These are phyloP conservation scores for Venturia nashicola DNA, from an alignment of 2,329 filamentous ascomycete genomes.

Conservation along the genomic window DNA sequence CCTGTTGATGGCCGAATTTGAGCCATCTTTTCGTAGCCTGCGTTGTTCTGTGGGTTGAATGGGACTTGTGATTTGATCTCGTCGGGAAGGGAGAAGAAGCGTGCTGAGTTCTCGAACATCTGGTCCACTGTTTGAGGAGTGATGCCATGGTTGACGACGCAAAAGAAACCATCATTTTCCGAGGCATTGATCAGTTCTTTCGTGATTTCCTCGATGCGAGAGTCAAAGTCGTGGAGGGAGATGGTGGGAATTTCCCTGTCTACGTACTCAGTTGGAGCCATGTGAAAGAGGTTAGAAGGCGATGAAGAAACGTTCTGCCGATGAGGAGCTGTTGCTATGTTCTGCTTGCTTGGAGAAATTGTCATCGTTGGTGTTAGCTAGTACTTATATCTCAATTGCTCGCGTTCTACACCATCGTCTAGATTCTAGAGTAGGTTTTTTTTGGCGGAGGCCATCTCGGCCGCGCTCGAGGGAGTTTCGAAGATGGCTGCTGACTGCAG, in stretches of 20 bases:
- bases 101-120: slow-evolving; percentile 38
- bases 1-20: slow-evolving; percentile 50
- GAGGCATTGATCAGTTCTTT: slow-evolving; percentile 39
- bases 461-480: neutral
- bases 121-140: slow-evolving; percentile 34
- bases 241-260: slow-evolving; percentile 21
- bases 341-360: neutral
- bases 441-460: neutral
- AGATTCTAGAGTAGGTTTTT: neutral
- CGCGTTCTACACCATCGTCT: neutral
- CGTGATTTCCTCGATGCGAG: slow-evolving; percentile 42
- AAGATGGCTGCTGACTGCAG: neutral
- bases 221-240: slow-evolving; percentile 41
- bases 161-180: slow-evolving; percentile 50
- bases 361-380: neutral
- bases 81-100: slow-evolving; percentile 43
- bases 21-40: slow-evolving; percentile 48
- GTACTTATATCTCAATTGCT: neutral
- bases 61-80: slow-evolving; percentile 41
- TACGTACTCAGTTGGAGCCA: slow-evolving; percentile 9
- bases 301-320: neutral
- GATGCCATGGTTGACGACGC: slow-evolving; percentile 44
- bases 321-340: neutral
- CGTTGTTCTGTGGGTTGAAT: slow-evolving; percentile 39
- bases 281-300: neutral